These are phyloP conservation scores for Vigna hirtella DNA, from an alignment of 306 rosid species.

Conservation along the genomic window DNA sequence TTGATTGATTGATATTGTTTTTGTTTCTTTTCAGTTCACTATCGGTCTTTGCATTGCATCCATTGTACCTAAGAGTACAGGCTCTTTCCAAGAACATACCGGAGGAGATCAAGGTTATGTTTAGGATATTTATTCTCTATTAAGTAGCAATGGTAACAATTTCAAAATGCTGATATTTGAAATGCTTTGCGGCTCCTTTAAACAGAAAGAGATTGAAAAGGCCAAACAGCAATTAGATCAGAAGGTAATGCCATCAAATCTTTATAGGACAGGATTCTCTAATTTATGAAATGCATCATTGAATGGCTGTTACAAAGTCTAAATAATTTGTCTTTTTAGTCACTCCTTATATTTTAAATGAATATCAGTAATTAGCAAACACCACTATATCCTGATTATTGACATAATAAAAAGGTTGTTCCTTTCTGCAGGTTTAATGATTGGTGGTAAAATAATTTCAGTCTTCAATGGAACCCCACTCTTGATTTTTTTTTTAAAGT, in stretches of 20 bases:
- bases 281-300: conserved; percentile 5
- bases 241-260: conserved; percentile 65
- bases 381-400: conserved; percentile 18
- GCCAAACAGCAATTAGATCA: conserved; percentile 73
- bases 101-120: conserved; percentile 75
- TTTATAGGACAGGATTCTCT: conserved; percentile 29
- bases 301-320: conserved; percentile 30
- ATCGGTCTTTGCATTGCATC: conserved; percentile 95
- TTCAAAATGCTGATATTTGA: conserved; percentile 42
- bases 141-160: conserved; percentile 1
- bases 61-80: conserved; percentile 89
- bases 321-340: conserved; percentile 27
- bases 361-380: conserved; percentile 7
- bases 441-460: conserved; percentile 28
- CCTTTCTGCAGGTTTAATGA: conserved; percentile 3
- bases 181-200: conserved; percentile 33
- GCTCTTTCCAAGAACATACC: conserved; percentile 82
- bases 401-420: conserved; percentile 17
- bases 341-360: conserved; percentile 14
- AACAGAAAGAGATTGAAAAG: conserved; percentile 81
- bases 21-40: conserved; percentile 74
- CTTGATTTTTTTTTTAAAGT: not conserved
- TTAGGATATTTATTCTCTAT: conserved; percentile 27
- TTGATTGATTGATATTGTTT: conserved; percentile 25
- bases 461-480: conserved; percentile 18